Base-by-base conservation (phyloP, 768 basidiomycete species). In the Gyrodon lividus region DNA sequence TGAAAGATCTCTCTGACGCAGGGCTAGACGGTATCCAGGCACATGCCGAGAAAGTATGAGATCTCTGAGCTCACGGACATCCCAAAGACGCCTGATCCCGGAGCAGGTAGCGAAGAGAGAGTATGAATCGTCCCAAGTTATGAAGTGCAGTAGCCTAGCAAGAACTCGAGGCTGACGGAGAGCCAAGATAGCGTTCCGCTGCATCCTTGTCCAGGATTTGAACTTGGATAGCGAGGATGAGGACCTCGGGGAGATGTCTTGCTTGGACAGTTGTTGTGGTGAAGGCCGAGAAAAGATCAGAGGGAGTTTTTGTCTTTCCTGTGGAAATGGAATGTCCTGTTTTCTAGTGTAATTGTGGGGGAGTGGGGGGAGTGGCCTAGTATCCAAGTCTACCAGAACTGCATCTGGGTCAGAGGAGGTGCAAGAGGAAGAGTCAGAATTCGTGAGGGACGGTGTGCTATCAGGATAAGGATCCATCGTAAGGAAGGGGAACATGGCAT, bases 1-100 rank as follows among this genome's bases (percentile, higher is more conserved):
- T 35, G 66, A 61, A 22, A 70, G 52, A 53, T 80, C 77, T 38
- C 77, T 65, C 43, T 68, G 58, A 3, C 67, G 70, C 39, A 81
- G 61, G 37, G 75, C 77, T 38, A 70, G 56, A 6, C 68, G 62
- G 61, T 83, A 91, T 5, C 78, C 80, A 0, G 84, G 82, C 2
- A 92, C 75, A 59, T 77, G 87, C 31, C 62, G 68, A 8, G 73
- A 63, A n/a, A 80, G 66, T 31, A 79, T 62, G 50, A 63, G 59
- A 50, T 78, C 70, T 46, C 68, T 65, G 39, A 71, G 58, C n/a
- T 68, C 62, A 3, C 64, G 65, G 14, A 58, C 49, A 19, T 58
- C 50, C 57, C 78, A 63, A 40, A 71, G 57, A 6, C 56, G 61
- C 33, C 76, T 65, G 47, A 73, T 70, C 16, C 60, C 58, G 6